Evolutionary conservation across 1,284 basidiomycete species (phyloP).

Genomic region (Jaminaea rosea): DNA sequence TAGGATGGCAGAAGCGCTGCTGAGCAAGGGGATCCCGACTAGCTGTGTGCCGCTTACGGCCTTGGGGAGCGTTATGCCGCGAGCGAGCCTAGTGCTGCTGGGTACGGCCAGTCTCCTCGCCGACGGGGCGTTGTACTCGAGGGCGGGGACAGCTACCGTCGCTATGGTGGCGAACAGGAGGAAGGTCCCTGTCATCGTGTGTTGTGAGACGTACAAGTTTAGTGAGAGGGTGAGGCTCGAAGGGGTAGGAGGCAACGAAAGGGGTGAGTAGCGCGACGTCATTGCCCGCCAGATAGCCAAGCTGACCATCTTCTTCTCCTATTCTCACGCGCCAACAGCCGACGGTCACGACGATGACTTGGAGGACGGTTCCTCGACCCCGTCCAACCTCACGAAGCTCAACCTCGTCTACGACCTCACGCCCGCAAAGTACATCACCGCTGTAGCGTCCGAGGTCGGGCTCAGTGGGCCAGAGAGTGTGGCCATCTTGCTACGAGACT

Average conservation of each 20-base stretch:
- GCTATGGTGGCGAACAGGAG: constrained; percentile 89
- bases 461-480: constrained; percentile 44
- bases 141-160: constrained; percentile 88
- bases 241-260: constrained; percentile 89
- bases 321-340: no score
- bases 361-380: no score
- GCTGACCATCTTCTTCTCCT: no score
- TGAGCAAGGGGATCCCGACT: constrained; percentile 67
- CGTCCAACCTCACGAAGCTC: constrained; percentile 10
- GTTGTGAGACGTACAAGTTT: constrained; percentile 98
- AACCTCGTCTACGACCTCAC: constrained; percentile 45
- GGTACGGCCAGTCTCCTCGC: constrained; percentile 90
- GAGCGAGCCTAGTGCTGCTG: constrained; percentile 71
- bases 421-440: constrained; percentile 38
- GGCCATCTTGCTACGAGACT: constrained; percentile 42
- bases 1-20: constrained; percentile 54
- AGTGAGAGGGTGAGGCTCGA: constrained; percentile 87
- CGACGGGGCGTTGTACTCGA: constrained; percentile 86
- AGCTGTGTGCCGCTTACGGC: constrained; percentile 88
- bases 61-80: constrained; percentile 69
- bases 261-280: constrained; percentile 55
- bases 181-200: constrained; percentile 86
- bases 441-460: constrained; percentile 43
- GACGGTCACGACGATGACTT: no score
- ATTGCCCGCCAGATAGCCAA: neutral